Conservation (phyloP, 306 rosid species). For the cucumber (Cucumis sativus) region Cucumber_9930_V3 NC_026660.2:27689001-27689500, state of each 20-base stretch:
- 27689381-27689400: constrained; percentile 72
- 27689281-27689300: constrained; percentile 58
- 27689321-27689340: constrained; percentile 75
- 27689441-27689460: constrained; percentile 49
- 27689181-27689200: constrained; percentile 71
- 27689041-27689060: constrained; percentile 43
- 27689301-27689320: constrained; percentile 85
- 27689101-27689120: constrained; percentile 43
- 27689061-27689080: constrained; percentile 67
- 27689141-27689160: constrained; percentile 66
- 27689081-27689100: constrained; percentile 41
- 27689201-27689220: constrained; percentile 77
- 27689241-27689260: constrained; percentile 83
- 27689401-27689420: constrained; percentile 50
- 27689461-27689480: constrained; percentile 71
- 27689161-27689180: constrained; percentile 54
- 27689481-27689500: constrained; percentile 50
- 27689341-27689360: constrained; percentile 60
- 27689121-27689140: constrained; percentile 53
- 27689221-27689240: constrained; percentile 69
- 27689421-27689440: constrained; percentile 63
- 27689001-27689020: constrained; percentile 52
- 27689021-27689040: constrained; percentile 38
- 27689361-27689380: constrained; percentile 59
- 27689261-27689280: constrained; percentile 71